These are phyloP conservation scores for Trichocladium antarcticum DNA, from an alignment of 495 filamentous ascomycete genomes.

Conservation along the genomic window DNA sequence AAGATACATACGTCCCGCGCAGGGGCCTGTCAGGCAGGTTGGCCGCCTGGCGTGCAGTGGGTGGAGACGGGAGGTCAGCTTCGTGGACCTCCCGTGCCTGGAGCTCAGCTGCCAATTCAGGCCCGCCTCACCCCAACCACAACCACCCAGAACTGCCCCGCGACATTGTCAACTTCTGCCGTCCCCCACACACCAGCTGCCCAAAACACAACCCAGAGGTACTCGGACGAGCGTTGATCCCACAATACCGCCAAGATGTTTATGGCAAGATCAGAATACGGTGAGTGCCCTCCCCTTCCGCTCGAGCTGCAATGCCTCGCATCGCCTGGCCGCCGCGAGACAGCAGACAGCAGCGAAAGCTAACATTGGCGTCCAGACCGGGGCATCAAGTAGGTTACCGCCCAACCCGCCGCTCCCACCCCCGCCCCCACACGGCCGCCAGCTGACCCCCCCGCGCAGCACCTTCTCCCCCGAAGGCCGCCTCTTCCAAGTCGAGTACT, in stretches of 20 bases:
- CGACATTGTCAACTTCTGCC: conserved; percentile 10
- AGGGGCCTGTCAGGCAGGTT: conserved; percentile 11
- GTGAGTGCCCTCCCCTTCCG: conserved; percentile 35
- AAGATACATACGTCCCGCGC: conserved; percentile 13
- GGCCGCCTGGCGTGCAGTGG: conserved; percentile 12
- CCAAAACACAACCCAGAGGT: conserved; percentile 7
- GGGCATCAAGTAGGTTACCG: conserved; percentile 78
- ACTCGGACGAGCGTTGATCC: conserved; percentile 8
- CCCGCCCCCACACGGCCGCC: background rate
- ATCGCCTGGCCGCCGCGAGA: background rate
- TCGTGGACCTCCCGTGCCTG: conserved; percentile 27
- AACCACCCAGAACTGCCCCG: conserved; percentile 4
- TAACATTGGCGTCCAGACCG: conserved; percentile 55
- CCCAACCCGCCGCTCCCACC: background rate
- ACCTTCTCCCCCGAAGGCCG: conserved; percentile 99
- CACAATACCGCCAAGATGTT: conserved; percentile 65
- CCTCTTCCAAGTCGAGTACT: conserved; percentile 99
- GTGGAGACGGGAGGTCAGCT: conserved; percentile 18
- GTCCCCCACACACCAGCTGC: conserved; percentile 1
- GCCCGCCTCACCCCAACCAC: conserved; percentile 12
- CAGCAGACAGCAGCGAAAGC: background rate
- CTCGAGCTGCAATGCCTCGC: background rate
- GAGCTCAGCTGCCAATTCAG: conserved; percentile 26
- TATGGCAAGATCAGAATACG: conserved; percentile 99
- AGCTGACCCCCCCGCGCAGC: conserved; percentile 36